Conservation (phyloP, 352 stramenopile species). For the Phytophthora fragariaefolia region DNA sequence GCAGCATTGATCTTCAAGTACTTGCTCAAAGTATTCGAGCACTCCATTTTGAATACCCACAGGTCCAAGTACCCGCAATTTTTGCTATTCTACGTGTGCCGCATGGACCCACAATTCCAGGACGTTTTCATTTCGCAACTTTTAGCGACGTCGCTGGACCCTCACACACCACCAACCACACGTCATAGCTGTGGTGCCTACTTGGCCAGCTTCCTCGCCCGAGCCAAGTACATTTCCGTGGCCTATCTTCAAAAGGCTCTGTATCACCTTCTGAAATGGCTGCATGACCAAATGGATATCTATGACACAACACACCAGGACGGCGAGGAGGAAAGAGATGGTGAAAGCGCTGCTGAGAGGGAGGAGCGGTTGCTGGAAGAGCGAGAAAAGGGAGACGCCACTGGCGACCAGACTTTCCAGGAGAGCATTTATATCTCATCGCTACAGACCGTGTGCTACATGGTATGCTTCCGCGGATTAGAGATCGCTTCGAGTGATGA, state of each 20-base stretch:
- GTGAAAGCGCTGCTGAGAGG: conserved; percentile 29
- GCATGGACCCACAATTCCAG: conserved; percentile 77
- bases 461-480: conserved; percentile 96
- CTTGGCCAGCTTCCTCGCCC: conserved; percentile 95
- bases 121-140: conserved; percentile 88
- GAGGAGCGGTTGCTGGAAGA: conserved; percentile 38
- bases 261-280: conserved; percentile 94
- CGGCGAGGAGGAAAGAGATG: conserved; percentile 7
- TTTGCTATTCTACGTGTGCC: conserved; percentile 90
- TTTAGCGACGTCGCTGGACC: conserved; percentile 72
- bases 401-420: conserved; percentile 46
- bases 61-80: conserved; percentile 95
- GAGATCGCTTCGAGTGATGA: conserved; percentile 78
- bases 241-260: conserved; percentile 94
- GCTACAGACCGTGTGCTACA: conserved; percentile 97
- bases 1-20: conserved; percentile 75
- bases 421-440: conserved; percentile 83
- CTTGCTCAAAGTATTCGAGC: conserved; percentile 86
- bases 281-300: conserved; percentile 94
- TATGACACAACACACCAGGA: conserved; percentile 64
- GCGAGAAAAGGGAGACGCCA: conserved; percentile 35
- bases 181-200: conserved; percentile 95
- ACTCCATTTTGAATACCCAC: conserved; percentile 90
- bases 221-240: conserved; percentile 93
- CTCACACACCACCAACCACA: conserved; percentile 87